phyloP scores from a whole-genome alignment of 106 monocot genomes.

The Dioscorea dumetorum region DNA sequence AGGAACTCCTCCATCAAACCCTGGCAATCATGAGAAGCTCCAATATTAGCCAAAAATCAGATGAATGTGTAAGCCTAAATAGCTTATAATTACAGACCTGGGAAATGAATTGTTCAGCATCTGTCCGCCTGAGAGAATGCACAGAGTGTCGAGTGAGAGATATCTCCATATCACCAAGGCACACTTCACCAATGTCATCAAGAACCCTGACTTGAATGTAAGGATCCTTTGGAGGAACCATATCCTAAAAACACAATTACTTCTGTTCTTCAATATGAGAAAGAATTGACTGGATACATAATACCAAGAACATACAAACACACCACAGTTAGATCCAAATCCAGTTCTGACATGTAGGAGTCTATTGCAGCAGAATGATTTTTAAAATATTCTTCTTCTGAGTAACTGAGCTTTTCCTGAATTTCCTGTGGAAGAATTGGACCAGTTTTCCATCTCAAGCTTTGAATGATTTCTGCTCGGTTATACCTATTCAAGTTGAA shows the following conservation, averaged over 20 bases:
- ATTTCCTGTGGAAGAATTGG: slow-evolving; percentile 82
- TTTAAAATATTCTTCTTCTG: slow-evolving; percentile 89
- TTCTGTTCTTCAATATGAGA: not conserved
- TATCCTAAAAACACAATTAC: slow-evolving; percentile 49
- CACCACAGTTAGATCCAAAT: slow-evolving; percentile 96
- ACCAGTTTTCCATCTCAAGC: slow-evolving; percentile 83
- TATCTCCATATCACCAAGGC: slow-evolving; percentile 59
- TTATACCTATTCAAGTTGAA: slow-evolving; percentile 54
- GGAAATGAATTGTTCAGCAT: slow-evolving; percentile 81
- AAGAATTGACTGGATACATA: not conserved
- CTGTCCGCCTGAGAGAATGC: slow-evolving; percentile 79
- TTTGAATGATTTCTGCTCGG: slow-evolving; percentile 80
- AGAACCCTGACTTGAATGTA: slow-evolving; percentile 86
- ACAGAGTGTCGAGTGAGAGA: slow-evolving; percentile 68
- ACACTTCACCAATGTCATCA: slow-evolving; percentile 76
- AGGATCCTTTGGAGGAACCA: slow-evolving; percentile 98
- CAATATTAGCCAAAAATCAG: not conserved
- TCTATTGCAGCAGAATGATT: slow-evolving; percentile 78
- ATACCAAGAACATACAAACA: not conserved
- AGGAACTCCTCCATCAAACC: slow-evolving; percentile 75
- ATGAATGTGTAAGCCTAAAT: not conserved
- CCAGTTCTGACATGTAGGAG: slow-evolving; percentile 78
- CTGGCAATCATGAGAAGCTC: slow-evolving; percentile 15
- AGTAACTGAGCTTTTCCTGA: slow-evolving; percentile 71
- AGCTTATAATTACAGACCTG: slow-evolving; percentile 41